phyloP scores from a whole-genome alignment of 2,329 filamentous ascomycete genomes.

The Sporothrix brunneoviolacea region DNA sequence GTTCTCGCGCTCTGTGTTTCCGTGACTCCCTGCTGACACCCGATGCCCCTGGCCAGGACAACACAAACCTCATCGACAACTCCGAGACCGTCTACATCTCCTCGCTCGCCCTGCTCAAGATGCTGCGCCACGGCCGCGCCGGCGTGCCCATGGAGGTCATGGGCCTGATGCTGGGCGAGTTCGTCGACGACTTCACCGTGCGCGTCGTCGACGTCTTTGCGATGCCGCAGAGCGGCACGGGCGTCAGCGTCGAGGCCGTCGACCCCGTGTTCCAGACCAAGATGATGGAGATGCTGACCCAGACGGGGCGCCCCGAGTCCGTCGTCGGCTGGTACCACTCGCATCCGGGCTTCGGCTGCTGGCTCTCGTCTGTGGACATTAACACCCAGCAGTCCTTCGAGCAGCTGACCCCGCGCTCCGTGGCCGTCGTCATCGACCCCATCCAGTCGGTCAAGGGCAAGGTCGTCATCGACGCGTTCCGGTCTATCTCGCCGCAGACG shows the following conservation, averaged over 20 bases:
- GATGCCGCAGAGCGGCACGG: slow-evolving; percentile 98
- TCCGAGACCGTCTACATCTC: slow-evolving; percentile 99
- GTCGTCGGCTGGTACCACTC: slow-evolving; percentile 99
- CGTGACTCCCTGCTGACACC: background rate
- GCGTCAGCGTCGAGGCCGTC: slow-evolving; percentile 95
- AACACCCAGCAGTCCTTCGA: slow-evolving; percentile 99
- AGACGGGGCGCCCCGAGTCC: slow-evolving; percentile 95
- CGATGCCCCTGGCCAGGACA: slow-evolving; percentile 55
- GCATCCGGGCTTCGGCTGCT: slow-evolving; percentile 97
- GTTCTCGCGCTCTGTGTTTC: background rate
- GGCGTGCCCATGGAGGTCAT: slow-evolving; percentile 99
- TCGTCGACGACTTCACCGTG: slow-evolving; percentile 98
- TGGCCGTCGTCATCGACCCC: slow-evolving; percentile 95
- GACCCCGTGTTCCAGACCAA: slow-evolving; percentile 99
- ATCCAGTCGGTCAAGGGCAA: slow-evolving; percentile 99
- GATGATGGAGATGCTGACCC: slow-evolving; percentile 99
- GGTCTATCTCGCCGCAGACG: slow-evolving; percentile 94
- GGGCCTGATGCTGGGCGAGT: slow-evolving; percentile 98
- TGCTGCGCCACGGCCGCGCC: slow-evolving; percentile 93
- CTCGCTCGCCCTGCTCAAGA: slow-evolving; percentile 92
- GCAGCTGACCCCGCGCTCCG: slow-evolving; percentile 91
- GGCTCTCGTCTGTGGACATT: slow-evolving; percentile 98
- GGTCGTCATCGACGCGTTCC: slow-evolving; percentile 98
- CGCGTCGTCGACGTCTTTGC: slow-evolving; percentile 98
- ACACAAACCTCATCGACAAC: slow-evolving; percentile 89